These are phyloP conservation scores for Diutina ranongensis DNA, from an alignment of 1,139 yeast genomes.

Conservation along the genomic window DNA sequence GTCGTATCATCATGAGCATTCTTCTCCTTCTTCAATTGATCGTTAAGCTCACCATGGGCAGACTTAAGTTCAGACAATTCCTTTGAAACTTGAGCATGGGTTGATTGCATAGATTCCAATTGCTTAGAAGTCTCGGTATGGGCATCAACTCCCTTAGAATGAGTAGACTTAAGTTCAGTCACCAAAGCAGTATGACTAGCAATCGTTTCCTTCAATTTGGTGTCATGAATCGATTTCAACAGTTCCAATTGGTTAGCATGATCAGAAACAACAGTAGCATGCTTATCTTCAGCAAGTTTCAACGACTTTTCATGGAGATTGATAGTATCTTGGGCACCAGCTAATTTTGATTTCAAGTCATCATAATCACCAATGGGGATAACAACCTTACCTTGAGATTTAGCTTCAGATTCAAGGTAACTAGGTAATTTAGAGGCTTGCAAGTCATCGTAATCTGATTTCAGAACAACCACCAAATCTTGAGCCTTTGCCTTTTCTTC, in stretches of 20 bases:
- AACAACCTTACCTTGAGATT: background rate
- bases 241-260: background rate
- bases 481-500: constrained; percentile 2
- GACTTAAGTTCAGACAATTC: background rate
- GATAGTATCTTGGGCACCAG: background rate
- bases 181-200: background rate
- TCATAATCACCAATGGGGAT: background rate
- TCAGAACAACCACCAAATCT: background rate
- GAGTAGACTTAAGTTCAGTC: background rate
- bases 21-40: background rate
- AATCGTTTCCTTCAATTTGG: background rate
- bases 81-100: background rate
- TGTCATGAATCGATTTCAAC: background rate
- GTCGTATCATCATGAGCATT: background rate
- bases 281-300: background rate
- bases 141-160: background rate
- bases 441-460: constrained; percentile 5
- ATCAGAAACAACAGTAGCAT: background rate
- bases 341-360: background rate
- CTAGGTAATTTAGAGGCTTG: background rate
- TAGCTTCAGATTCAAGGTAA: constrained; percentile 2
- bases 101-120: background rate
- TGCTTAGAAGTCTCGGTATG: background rate
- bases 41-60: background rate
- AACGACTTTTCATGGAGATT: background rate